phyloP scores from a whole-genome alignment of 257 asterid genomes.

The Verbascum thapsus region DNA sequence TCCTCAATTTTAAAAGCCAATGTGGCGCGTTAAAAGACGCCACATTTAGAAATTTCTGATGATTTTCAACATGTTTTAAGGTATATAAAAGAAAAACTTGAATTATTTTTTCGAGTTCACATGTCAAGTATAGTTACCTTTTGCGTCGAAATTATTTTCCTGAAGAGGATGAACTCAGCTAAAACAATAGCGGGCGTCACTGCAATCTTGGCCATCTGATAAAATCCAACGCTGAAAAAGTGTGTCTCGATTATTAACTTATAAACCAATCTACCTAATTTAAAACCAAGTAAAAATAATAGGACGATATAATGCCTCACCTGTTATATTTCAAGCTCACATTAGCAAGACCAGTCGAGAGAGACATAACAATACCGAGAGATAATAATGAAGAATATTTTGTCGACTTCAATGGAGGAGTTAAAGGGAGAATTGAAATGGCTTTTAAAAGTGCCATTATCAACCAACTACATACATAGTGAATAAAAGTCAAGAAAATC shows the following conservation, averaged over 20 bases:
- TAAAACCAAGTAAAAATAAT: slow-evolving; percentile 1
- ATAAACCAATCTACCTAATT: slow-evolving; percentile 13
- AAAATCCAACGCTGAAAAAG: slow-evolving; percentile 85
- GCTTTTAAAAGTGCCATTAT: slow-evolving; percentile 83
- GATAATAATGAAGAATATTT: slow-evolving; percentile 75
- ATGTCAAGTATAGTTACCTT: slow-evolving; percentile 52
- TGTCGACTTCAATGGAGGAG: slow-evolving; percentile 78
- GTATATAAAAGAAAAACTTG: too few species aligned
- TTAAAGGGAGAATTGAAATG: slow-evolving; percentile 72
- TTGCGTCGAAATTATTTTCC: slow-evolving; percentile 59
- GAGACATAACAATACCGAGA: slow-evolving; percentile 97
- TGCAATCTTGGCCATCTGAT: slow-evolving; percentile 99
- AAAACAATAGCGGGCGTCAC: slow-evolving; percentile 95
- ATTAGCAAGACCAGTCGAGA: slow-evolving; percentile 98
- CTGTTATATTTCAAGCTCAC: slow-evolving; percentile 97
- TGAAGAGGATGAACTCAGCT: slow-evolving; percentile 77
- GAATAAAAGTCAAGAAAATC: slow-evolving; percentile 85
- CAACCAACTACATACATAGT: slow-evolving; percentile 86
- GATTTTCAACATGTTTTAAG: too few species aligned
- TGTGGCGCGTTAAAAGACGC: too few species aligned
- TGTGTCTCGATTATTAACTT: slow-evolving; percentile 25
- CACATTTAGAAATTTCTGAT: too few species aligned
- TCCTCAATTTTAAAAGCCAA: too few species aligned
- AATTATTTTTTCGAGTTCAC: too few species aligned
- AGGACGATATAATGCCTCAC: slow-evolving; percentile 39